Percentiles rank a stretch among this genome's conserved stretches.
phyloP scores from a whole-genome alignment of 73 alveolate species.

The Paramecium caudatum region DNA sequence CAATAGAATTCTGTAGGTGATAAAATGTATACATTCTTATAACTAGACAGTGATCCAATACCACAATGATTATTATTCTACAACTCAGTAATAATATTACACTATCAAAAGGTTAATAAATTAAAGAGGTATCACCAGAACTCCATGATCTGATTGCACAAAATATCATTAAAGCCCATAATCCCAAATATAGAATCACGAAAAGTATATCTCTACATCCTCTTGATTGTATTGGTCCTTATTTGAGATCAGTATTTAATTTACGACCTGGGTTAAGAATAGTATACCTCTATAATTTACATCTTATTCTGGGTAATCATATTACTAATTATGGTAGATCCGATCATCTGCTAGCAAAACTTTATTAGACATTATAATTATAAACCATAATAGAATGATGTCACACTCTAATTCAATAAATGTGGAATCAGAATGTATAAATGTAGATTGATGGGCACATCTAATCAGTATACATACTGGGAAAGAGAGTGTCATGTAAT shows the following conservation, averaged over 20 bases:
- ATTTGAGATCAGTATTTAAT: conserved; percentile 20
- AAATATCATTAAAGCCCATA: conserved; percentile 58
- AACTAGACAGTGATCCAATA: neutral
- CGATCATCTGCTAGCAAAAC: neutral
- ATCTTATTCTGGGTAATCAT: conserved; percentile 42
- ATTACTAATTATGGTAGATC: neutral
- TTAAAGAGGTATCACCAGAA: conserved; percentile 1
- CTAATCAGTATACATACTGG: no score
- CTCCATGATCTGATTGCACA: conserved; percentile 13
- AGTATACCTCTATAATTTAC: neutral
- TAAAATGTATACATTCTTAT: neutral
- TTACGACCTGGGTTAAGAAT: neutral
- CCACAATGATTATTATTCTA: conserved; percentile 28
- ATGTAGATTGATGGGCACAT: conserved; percentile 23
- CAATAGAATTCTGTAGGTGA: neutral
- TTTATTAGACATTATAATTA: conserved; percentile 1
- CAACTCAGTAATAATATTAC: neutral
- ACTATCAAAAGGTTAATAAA: conserved; percentile 31
- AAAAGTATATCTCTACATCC: conserved; percentile 19
- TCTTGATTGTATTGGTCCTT: conserved; percentile 38
- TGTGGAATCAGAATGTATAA: neutral
- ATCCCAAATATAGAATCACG: neutral
- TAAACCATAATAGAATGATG: conserved; percentile 36
- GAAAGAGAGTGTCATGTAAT: neutral
- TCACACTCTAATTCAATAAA: neutral